phyloP scores from a whole-genome alignment of 2,329 filamentous ascomycete species.

The Incumbomyces lentus region DNA sequence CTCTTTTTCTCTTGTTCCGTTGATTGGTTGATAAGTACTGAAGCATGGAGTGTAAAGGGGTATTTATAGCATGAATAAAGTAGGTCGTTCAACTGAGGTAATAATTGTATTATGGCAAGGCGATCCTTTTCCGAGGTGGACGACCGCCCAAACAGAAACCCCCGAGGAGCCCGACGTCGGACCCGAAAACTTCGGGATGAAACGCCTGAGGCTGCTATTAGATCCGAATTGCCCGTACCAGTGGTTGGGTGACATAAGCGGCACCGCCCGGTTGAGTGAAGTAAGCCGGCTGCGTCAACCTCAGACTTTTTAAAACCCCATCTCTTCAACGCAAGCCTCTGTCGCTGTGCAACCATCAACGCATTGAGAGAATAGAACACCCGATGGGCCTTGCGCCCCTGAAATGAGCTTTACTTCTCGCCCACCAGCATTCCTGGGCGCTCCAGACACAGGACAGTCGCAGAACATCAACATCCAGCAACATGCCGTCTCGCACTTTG shows the following conservation, averaged over 20 bases:
- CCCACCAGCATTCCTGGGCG: constrained; percentile 41
- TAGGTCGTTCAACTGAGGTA: background rate
- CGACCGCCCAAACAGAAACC: no score
- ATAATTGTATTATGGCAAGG: background rate
- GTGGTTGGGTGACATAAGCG: background rate
- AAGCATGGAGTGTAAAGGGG: background rate
- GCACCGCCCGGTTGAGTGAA: background rate
- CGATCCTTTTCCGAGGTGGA: no score
- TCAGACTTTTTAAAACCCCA: no score
- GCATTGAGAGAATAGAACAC: background rate
- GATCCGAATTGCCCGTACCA: no score
- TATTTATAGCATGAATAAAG: constrained; percentile 4
- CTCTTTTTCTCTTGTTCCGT: background rate
- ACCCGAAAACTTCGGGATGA: no score
- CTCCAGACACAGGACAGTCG: constrained; percentile 26
- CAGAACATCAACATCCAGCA: constrained; percentile 11
- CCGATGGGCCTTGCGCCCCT: constrained; percentile 20
- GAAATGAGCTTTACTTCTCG: constrained; percentile 51
- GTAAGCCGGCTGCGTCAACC: no score
- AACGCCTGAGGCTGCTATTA: no score
- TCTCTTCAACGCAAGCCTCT: constrained; percentile 1
- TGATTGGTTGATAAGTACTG: background rate
- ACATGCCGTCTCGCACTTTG: constrained; percentile 23
- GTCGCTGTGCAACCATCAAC: background rate
- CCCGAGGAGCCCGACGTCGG: no score